Conservation (phyloP, 2,329 filamentous ascomycete species). For the Sarocladium oryzae region DNA sequence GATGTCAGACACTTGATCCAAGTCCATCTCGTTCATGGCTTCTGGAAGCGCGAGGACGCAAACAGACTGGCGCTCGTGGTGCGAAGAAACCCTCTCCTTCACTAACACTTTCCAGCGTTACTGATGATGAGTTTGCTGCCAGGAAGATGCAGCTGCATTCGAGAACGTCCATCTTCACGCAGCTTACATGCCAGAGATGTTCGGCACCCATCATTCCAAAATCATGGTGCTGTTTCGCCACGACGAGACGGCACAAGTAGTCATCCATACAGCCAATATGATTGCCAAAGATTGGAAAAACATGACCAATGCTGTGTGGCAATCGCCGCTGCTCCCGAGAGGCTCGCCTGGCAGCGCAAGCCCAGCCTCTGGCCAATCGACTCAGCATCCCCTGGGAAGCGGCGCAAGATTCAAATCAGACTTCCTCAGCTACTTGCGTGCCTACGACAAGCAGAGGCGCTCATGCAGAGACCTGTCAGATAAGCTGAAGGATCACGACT, state of each 20-base stretch:
- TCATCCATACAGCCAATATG: conserved; percentile 90
- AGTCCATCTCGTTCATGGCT: conserved; percentile 53
- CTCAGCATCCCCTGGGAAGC: conserved; percentile 37
- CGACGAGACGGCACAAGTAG: conserved; percentile 68
- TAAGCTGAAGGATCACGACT: conserved; percentile 59
- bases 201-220: conserved; percentile 81
- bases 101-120: background rate
- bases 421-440: conserved; percentile 62
- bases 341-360: background rate
- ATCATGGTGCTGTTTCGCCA: conserved; percentile 80
- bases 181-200: conserved; percentile 76
- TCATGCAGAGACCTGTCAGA: conserved; percentile 50
- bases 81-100: conserved; percentile 17
- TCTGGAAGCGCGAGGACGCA: conserved; percentile 60
- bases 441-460: conserved; percentile 55
- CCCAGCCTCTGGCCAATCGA: background rate
- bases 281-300: conserved; percentile 82
- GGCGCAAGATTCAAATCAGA: conserved; percentile 71
- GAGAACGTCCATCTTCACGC: conserved; percentile 63
- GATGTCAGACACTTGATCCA: conserved; percentile 42
- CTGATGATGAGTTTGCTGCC: background rate
- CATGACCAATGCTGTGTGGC: conserved; percentile 81
- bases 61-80: conserved; percentile 54
- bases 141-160: conserved; percentile 57
- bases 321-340: conserved; percentile 62